Evolutionary conservation across 2,329 filamentous ascomycete species (phyloP).

Genomic region (Alternaria rosae): DNA sequence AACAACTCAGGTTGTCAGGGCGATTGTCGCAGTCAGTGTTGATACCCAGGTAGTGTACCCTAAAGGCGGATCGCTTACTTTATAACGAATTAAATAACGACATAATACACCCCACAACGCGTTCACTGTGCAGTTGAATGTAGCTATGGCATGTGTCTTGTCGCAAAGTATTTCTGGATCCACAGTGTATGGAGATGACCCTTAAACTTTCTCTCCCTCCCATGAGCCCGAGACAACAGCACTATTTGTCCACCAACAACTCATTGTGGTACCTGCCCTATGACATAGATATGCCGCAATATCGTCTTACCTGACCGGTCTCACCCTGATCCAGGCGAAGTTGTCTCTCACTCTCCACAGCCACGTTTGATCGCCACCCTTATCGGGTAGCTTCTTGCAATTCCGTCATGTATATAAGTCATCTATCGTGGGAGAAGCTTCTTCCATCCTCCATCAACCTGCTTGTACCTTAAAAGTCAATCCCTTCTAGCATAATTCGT

Average conservation of each 20-base stretch:
- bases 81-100: background rate
- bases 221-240: background rate
- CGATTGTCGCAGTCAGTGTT: background rate
- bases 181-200: too few species aligned
- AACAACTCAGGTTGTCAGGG: background rate
- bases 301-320: background rate
- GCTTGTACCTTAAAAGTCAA: background rate
- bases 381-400: background rate
- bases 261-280: rapidly evolving
- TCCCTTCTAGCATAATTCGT: rapidly evolving
- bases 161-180: too few species aligned
- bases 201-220: too few species aligned
- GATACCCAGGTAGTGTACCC: background rate
- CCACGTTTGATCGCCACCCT: background rate
- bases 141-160: too few species aligned
- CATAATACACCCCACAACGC: background rate
- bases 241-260: background rate
- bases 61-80: background rate
- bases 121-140: too few species aligned
- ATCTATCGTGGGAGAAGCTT: background rate
- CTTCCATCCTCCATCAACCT: background rate
- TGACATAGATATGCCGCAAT: background rate
- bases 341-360: background rate
- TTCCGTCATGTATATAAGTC: background rate
- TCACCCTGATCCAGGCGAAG: background rate